Conservation (phyloP, 305 asterid species). For the Petunia hybrid region DNA sequence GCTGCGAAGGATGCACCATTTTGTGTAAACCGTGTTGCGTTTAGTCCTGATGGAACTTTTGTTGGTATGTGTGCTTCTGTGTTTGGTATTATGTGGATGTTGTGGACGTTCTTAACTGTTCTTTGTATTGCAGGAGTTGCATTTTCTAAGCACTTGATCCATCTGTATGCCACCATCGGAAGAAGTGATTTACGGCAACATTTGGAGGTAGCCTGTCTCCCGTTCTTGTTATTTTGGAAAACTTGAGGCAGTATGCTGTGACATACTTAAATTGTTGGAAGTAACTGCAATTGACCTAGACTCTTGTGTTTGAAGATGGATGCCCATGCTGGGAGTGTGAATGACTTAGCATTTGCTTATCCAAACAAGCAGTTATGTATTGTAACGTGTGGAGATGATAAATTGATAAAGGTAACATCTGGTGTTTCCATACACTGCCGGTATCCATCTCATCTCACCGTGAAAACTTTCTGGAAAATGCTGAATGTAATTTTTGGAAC, state of each 20-base stretch:
- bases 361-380: slow-evolving; percentile 78
- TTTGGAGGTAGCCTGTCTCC: slow-evolving; percentile 52
- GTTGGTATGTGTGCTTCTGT: slow-evolving; percentile 59
- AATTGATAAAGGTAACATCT: slow-evolving; percentile 65
- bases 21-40: slow-evolving; percentile 76
- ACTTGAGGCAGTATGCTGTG: not conserved
- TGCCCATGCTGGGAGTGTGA: slow-evolving; percentile 81
- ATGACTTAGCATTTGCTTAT: slow-evolving; percentile 80
- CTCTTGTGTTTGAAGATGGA: slow-evolving; percentile 52
- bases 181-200: slow-evolving; percentile 48
- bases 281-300: not conserved
- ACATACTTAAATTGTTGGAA: not conserved
- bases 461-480: not conserved
- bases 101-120: not conserved
- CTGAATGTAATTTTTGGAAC: slow-evolving; percentile 20
- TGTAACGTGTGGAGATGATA: slow-evolving; percentile 85
- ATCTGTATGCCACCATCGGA: slow-evolving; percentile 46
- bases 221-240: too few species aligned
- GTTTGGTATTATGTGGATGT: not conserved
- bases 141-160: slow-evolving; percentile 48
- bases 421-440: not conserved
- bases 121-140: slow-evolving; percentile 45
- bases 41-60: slow-evolving; percentile 88
- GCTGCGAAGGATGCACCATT: slow-evolving; percentile 80
- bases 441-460: slow-evolving; percentile 10